A percentile compares a stretch with the other conserved stretches of the same genome.
phyloP scores from a whole-genome alignment of 176 grass and related monocot genomes.

The Microstegium vimineum region DNA sequence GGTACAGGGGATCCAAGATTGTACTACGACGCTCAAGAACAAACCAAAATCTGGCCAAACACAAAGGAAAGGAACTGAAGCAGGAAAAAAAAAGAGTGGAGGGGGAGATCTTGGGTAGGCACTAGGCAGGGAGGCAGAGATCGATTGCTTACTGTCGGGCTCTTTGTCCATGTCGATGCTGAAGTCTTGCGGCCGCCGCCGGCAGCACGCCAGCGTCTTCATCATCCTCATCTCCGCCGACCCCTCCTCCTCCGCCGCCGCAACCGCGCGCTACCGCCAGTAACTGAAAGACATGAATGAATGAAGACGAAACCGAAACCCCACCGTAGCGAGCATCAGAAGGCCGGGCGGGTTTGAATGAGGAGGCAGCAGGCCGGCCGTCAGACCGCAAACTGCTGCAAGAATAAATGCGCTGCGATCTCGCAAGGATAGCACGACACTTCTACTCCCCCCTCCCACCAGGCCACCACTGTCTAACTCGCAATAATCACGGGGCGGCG shows the following conservation, averaged over 20 bases:
- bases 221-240: slow-evolving; percentile 37
- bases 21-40: background rate
- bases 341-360: slow-evolving; percentile 15
- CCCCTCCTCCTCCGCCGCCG: background rate
- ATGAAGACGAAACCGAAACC: background rate
- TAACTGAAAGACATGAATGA: slow-evolving; percentile 20
- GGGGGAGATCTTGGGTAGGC: background rate
- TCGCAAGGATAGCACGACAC: background rate
- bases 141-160: slow-evolving; percentile 61
- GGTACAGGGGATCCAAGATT: background rate
- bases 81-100: background rate
- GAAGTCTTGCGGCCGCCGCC: slow-evolving; percentile 85
- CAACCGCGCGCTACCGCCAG: background rate
- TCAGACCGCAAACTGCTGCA: slow-evolving; percentile 14
- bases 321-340: background rate
- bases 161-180: slow-evolving; percentile 91
- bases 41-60: background rate
- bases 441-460: background rate
- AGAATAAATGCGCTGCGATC: slow-evolving; percentile 12
- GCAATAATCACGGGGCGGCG: slow-evolving; percentile 6
- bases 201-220: slow-evolving; percentile 88
- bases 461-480: background rate
- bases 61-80: background rate
- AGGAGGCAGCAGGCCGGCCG: background rate
- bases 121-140: background rate